Conservation (phyloP, 306 rosid genomes). For the Spatholobus suberectus region DNA sequence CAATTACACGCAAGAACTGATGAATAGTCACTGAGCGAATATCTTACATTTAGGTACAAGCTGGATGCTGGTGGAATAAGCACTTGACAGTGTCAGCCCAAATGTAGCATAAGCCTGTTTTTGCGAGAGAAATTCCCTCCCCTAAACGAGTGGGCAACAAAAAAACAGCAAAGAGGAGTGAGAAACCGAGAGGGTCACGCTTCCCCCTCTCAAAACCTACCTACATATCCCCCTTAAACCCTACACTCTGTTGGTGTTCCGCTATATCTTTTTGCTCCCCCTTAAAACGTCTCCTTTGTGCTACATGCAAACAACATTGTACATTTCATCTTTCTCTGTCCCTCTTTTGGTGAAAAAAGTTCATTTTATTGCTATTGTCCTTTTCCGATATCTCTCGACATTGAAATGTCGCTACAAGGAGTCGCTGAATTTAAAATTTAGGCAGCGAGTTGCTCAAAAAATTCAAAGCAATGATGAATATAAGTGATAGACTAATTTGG, state of each 20-base stretch:
- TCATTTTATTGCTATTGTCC: not conserved
- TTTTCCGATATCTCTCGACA: not conserved
- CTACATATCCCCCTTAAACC: not conserved
- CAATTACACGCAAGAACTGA: constrained; percentile 43
- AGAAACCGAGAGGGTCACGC: not conserved
- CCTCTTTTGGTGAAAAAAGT: not conserved
- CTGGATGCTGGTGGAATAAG: constrained; percentile 49
- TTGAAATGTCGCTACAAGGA: too few species aligned
- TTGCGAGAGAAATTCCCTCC: not conserved
- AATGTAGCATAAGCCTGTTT: constrained; percentile 47
- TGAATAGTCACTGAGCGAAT: constrained; percentile 48
- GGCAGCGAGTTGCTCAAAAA: too few species aligned
- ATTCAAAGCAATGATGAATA: too few species aligned
- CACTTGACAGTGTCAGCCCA: constrained; percentile 58
- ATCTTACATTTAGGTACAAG: constrained; percentile 48
- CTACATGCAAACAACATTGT: constrained; percentile 7
- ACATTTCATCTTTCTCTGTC: not conserved
- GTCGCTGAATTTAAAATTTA: too few species aligned
- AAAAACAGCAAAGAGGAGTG: not conserved
- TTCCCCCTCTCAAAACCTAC: not conserved
- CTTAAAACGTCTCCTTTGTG: not conserved
- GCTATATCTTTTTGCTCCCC: not conserved
- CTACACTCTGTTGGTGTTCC: not conserved
- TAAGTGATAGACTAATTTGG: too few species aligned
- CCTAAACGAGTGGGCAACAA: not conserved